Evolutionary conservation across 2,329 filamentous ascomycete species (phyloP).

Genomic region (Catunica adiposa): DNA sequence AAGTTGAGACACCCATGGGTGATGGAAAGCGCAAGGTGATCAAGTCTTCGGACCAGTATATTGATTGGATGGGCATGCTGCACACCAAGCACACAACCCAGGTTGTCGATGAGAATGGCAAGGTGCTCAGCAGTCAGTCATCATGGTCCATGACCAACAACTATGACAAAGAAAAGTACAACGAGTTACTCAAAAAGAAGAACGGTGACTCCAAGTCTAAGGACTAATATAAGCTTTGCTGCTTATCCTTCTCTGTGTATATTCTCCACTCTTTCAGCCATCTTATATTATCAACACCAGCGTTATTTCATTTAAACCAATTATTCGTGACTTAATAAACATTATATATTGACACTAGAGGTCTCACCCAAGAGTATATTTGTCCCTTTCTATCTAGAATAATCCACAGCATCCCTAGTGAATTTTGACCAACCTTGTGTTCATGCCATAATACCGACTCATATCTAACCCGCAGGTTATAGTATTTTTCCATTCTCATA

Average conservation of each 20-base stretch:
- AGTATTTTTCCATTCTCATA: too few species aligned
- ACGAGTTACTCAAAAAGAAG: conserved; percentile 7
- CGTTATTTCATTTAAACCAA: not conserved
- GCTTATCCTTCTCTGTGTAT: not conserved
- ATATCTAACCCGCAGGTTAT: not conserved
- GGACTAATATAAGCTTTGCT: not conserved
- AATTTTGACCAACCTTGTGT: too few species aligned
- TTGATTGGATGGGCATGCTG: conserved; percentile 28
- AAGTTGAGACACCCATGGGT: conserved; percentile 3
- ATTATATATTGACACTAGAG: not conserved
- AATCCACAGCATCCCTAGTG: too few species aligned
- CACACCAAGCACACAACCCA: conserved; percentile 27
- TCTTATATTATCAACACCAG: not conserved
- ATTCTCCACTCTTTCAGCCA: not conserved
- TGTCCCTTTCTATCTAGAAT: too few species aligned
- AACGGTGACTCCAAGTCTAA: not conserved
- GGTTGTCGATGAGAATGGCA: conserved; percentile 26
- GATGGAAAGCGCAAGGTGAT: conserved; percentile 21
- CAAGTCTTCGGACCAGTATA: conserved; percentile 25
- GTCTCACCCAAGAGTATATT: too few species aligned
- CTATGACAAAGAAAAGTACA: conserved; percentile 14
- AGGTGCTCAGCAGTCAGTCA: conserved; percentile 25
- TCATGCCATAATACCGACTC: too few species aligned
- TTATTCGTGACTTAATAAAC: not conserved
- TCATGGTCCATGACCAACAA: conserved; percentile 13